Conservation (phyloP, 2,329 filamentous ascomycete genomes). For the Parastagonospora nodorum region DNA sequence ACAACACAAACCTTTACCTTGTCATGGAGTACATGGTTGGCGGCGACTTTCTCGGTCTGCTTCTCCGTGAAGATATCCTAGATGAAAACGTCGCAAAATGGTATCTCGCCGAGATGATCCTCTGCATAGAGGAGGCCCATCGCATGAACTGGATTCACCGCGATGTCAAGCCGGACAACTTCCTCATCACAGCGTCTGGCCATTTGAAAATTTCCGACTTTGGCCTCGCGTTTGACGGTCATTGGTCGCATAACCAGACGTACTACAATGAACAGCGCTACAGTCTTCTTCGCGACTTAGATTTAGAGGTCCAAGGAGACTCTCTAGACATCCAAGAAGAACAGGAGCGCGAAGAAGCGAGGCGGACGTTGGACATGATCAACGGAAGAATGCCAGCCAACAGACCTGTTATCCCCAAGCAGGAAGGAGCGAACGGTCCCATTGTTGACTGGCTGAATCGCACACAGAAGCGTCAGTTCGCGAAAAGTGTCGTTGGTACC, state of each 20-base stretch:
- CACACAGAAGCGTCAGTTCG: slow-evolving; percentile 68
- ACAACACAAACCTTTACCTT: slow-evolving; percentile 80
- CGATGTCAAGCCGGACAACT: slow-evolving; percentile 97
- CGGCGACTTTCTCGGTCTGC: slow-evolving; percentile 85
- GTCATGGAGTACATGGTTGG: slow-evolving; percentile 99
- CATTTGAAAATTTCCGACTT: slow-evolving; percentile 97
- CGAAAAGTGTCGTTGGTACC: slow-evolving; percentile 87
- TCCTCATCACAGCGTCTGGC: slow-evolving; percentile 83
- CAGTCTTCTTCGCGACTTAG: slow-evolving; percentile 75
- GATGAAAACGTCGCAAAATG: slow-evolving; percentile 79
- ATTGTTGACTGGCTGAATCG: slow-evolving; percentile 52
- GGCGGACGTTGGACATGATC: slow-evolving; percentile 45
- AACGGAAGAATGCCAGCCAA: slow-evolving; percentile 28
- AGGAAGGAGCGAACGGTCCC: slow-evolving; percentile 31
- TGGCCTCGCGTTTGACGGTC: slow-evolving; percentile 90
- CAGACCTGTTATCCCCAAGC: slow-evolving; percentile 25
- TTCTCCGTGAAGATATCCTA: slow-evolving; percentile 84
- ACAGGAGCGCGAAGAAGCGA: slow-evolving; percentile 59
- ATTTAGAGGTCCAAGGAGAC: slow-evolving; percentile 76
- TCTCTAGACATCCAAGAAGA: slow-evolving; percentile 67
- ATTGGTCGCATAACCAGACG: slow-evolving; percentile 88
- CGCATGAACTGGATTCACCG: slow-evolving; percentile 88
- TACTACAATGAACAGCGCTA: slow-evolving; percentile 88
- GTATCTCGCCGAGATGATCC: slow-evolving; percentile 94
- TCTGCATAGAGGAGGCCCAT: slow-evolving; percentile 93